Conservation (phyloP, 208 protist genomes). For the Herpetomonas tarakana region DNA sequence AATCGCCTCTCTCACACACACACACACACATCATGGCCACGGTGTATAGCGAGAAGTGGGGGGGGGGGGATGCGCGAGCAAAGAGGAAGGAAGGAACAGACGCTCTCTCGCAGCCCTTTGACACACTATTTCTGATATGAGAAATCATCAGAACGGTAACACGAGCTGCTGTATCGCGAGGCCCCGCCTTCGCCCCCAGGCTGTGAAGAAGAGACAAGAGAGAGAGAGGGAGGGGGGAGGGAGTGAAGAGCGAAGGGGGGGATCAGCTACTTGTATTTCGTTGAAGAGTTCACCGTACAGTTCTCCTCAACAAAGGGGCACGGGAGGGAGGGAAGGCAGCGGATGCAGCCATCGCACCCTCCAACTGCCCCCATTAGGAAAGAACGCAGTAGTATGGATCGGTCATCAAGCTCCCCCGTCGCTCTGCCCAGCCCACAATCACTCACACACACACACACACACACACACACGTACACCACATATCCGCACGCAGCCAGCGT, state of each 20-base stretch:
- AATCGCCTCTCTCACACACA: slow-evolving; percentile 6
- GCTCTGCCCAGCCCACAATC: too few relatives aligned
- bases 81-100: neutral
- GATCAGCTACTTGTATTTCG: neutral
- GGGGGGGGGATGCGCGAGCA: neutral
- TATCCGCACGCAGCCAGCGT: too few relatives aligned
- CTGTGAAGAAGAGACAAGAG: neutral
- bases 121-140: slow-evolving; percentile 61
- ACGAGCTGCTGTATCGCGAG: slow-evolving; percentile 47
- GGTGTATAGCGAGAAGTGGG: too few relatives aligned
- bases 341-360: too few relatives aligned
- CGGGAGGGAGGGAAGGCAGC: too few relatives aligned
- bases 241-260: neutral
- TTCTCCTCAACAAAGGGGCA: too few relatives aligned
- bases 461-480: neutral
- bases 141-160: slow-evolving; percentile 52
- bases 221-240: neutral
- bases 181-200: neutral
- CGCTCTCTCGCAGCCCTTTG: slow-evolving; percentile 70
- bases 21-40: slow-evolving; percentile 7
- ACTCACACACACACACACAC: neutral
- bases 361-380: too few relatives aligned
- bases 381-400: too few relatives aligned
- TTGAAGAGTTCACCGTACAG: neutral
- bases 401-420: too few relatives aligned